These are phyloP conservation scores for Cutaneotrichosporon arboriforme DNA, from an alignment of 1,284 basidiomycete species.

Conservation along the genomic window DNA sequence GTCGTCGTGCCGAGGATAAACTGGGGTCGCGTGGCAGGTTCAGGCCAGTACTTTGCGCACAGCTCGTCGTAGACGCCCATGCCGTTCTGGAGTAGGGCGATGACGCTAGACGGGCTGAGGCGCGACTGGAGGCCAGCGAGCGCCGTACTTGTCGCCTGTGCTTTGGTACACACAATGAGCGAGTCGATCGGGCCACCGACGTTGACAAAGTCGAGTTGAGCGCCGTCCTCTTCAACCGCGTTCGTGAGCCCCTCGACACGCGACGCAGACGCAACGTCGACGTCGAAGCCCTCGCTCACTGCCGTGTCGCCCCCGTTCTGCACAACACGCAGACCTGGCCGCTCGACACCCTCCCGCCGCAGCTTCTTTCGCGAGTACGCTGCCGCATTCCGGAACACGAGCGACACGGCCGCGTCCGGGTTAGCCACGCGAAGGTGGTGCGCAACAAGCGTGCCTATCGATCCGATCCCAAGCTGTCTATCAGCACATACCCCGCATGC, in stretches of 20 bases:
- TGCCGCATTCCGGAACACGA: slow-evolving; percentile 56
- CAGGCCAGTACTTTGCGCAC: slow-evolving; percentile 63
- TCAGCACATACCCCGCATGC: background rate
- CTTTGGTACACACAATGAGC: slow-evolving; percentile 78
- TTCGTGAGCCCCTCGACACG: background rate
- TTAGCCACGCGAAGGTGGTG: slow-evolving; percentile 63
- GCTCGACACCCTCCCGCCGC: background rate
- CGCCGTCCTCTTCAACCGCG: background rate
- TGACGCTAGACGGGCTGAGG: slow-evolving; percentile 64
- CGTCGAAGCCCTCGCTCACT: slow-evolving; percentile 19
- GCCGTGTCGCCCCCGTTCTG: slow-evolving; percentile 10
- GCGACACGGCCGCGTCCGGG: slow-evolving; percentile 56
- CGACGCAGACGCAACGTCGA: slow-evolving; percentile 12
- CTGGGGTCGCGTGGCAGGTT: slow-evolving; percentile 67
- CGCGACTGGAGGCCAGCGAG: slow-evolving; percentile 61
- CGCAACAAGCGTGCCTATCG: slow-evolving; percentile 73
- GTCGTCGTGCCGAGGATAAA: slow-evolving; percentile 80
- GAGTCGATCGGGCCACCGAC: slow-evolving; percentile 54
- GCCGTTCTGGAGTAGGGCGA: slow-evolving; percentile 85
- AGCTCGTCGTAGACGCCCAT: slow-evolving; percentile 84
- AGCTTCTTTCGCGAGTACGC: slow-evolving; percentile 1
- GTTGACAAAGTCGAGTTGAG: background rate
- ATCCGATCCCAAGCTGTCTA: slow-evolving; percentile 60
- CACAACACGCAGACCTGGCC: slow-evolving; percentile 2
- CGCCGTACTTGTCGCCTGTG: slow-evolving; percentile 59